These are phyloP conservation scores for Didymella segeticola DNA, from an alignment of 2,329 filamentous ascomycete species.

Conservation along the genomic window DNA sequence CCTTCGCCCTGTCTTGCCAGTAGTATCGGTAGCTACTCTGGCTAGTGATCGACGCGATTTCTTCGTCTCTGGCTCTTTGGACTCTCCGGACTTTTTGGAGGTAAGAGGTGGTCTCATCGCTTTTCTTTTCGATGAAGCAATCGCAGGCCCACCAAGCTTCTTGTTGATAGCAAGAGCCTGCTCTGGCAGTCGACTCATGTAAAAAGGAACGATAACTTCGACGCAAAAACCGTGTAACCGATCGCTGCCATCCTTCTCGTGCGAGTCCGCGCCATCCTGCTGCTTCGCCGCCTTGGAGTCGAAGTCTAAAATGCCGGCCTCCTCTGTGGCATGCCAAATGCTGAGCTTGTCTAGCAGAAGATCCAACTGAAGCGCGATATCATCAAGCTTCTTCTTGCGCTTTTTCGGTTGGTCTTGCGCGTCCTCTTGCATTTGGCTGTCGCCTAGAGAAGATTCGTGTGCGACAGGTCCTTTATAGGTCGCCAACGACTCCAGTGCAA, in stretches of 20 bases:
- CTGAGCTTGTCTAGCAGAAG: slow-evolving; percentile 78
- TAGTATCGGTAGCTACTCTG: slow-evolving; percentile 65
- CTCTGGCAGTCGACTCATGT: slow-evolving; percentile 76
- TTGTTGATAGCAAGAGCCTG: slow-evolving; percentile 73
- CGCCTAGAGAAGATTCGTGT: slow-evolving; percentile 20
- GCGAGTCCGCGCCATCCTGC: slow-evolving; percentile 29
- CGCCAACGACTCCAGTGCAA: slow-evolving; percentile 67
- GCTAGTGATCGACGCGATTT: slow-evolving; percentile 62
- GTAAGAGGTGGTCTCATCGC: slow-evolving; percentile 48
- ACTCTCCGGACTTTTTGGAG: slow-evolving; percentile 49
- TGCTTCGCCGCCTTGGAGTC: slow-evolving; percentile 36
- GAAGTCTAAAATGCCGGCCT: slow-evolving; percentile 57
- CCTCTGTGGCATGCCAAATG: slow-evolving; percentile 81
- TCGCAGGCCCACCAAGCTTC: slow-evolving; percentile 76
- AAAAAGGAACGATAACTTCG: slow-evolving; percentile 84
- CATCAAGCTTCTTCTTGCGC: slow-evolving; percentile 67
- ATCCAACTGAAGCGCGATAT: slow-evolving; percentile 71
- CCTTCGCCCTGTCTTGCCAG: slow-evolving; percentile 59
- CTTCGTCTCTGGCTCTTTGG: slow-evolving; percentile 49
- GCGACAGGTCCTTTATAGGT: slow-evolving; percentile 43
- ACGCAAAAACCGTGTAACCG: slow-evolving; percentile 78
- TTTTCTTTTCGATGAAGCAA: slow-evolving; percentile 62
- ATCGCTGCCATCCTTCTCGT: slow-evolving; percentile 55
- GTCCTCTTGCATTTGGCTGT: slow-evolving; percentile 25
- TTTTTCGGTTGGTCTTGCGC: slow-evolving; percentile 42